These are phyloP conservation scores for Ogataea degrootiae DNA, from an alignment of 805 yeast species.

Conservation along the genomic window DNA sequence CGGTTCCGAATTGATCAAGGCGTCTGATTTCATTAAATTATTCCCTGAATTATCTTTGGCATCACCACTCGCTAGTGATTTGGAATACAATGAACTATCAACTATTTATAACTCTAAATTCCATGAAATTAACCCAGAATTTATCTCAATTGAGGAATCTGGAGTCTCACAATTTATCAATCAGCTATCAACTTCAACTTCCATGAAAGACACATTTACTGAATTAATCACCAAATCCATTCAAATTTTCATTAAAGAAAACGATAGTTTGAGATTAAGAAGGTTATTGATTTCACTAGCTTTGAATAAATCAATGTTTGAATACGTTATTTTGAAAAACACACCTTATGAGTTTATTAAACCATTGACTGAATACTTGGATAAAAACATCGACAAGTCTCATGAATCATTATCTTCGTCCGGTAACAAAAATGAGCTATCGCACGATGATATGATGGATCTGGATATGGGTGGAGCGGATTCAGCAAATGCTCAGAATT, in stretches of 20 bases:
- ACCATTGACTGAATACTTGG: conserved; percentile 49
- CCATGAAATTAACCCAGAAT: conserved; percentile 41
- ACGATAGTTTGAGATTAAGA: conserved; percentile 40
- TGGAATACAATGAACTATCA: conserved; percentile 10
- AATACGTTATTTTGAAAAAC: conserved; percentile 38
- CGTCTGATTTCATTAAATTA: conserved; percentile 7
- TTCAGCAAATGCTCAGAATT: conserved; percentile 55
- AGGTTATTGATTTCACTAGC: conserved; percentile 50
- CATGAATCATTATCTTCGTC: conserved; percentile 17
- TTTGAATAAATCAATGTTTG: conserved; percentile 37
- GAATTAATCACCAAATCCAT: conserved; percentile 30
- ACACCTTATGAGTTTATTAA: conserved; percentile 39
- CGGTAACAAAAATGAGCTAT: conserved; percentile 11
- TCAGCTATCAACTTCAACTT: conserved; percentile 41
- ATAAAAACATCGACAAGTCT: conserved; percentile 29
- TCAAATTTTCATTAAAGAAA: conserved; percentile 32
- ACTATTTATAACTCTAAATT: conserved; percentile 19
- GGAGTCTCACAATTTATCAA: conserved; percentile 46
- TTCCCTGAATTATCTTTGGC: conserved; percentile 3
- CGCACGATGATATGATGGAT: conserved; percentile 21
- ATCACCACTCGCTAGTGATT: background rate
- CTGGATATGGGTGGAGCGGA: conserved; percentile 44
- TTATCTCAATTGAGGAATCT: conserved; percentile 48
- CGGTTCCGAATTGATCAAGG: conserved; percentile 19
- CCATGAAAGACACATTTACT: conserved; percentile 38